Evolutionary conservation across 768 basidiomycete genomes (phyloP).

Genomic region (Collybiopsis luxurians): DNA sequence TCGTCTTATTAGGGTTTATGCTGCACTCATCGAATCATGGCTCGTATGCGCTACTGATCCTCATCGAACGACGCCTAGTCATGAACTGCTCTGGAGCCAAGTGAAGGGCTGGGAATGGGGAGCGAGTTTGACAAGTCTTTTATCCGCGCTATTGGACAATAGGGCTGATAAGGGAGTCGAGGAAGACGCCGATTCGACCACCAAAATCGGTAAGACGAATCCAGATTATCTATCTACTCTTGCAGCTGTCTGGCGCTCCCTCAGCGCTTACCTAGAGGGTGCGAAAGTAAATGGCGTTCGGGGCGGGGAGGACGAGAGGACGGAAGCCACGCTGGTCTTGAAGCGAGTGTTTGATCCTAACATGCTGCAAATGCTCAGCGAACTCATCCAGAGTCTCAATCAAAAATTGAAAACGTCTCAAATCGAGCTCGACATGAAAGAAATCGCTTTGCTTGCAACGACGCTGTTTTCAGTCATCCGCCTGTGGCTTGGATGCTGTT

Average conservation of each 20-base stretch:
- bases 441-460: not conserved
- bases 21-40: conserved; percentile 66
- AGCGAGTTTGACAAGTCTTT: conserved; percentile 46
- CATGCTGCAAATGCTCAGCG: not conserved
- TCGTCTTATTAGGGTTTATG: conserved; percentile 41
- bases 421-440: not conserved
- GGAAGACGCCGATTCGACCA: not conserved
- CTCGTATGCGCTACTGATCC: conserved; percentile 85
- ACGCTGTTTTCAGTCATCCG: conserved; percentile 35
- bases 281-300: conserved; percentile 65
- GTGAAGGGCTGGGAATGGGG: conserved; percentile 78
- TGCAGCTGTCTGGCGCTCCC: conserved; percentile 45
- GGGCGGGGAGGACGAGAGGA: conserved; percentile 64
- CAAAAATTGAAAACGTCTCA: not conserved
- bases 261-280: conserved; percentile 77
- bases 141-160: conserved; percentile 7
- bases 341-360: not conserved
- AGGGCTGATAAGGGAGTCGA: not conserved
- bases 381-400: not conserved
- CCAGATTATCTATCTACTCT: conserved; percentile 15
- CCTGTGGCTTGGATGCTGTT: conserved; percentile 63
- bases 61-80: conserved; percentile 80
- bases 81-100: conserved; percentile 91
- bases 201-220: not conserved
- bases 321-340: conserved; percentile 14